Base-by-base conservation (phyloP, 768 basidiomycete genomes). In the Boletus rubescentipes region DNA sequence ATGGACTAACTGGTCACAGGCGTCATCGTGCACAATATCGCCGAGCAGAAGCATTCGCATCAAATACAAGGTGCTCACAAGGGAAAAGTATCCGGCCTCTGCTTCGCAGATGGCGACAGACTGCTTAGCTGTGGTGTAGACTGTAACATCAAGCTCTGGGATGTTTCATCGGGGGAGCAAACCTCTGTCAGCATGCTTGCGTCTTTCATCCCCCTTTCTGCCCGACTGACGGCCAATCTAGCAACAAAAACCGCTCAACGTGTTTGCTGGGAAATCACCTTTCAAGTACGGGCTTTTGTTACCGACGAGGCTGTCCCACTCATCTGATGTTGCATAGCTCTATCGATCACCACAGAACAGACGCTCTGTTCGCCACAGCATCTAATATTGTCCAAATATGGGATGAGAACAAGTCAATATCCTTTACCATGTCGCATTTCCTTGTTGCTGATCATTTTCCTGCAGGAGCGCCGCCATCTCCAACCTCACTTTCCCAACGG, bases 361-460 rank as follows among this genome's bases (percentile, higher is more conserved):
- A 95, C 53, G 77, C 87, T n/a, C 71, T 93, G 5, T 99, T 99
- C 62, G 96, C 94, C 1, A 95, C 96, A 0, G 94, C 93, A 2
- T 96, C 93, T 0, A 92, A 88, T 61, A 80, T 83, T 44, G 94
- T 99, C 8, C 96, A 98, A 69, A 80, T 99, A 60, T 99, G 97
- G 97, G 97, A 99, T 62, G 93, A 98, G 72, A 95, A 88, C 35
- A 93, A 93, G 91, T 93, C 34, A 15, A 2, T 60, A 10, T 32
- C 38, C 32, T 41, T 39, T 38, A 15, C 20, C 21, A 9, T 37
- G 11, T 16, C 15, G 15, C 18, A 14, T 37, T 21, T 49, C 1
- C 18, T n/a, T 36, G 30, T 20, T 38, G 29, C 35, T 69, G 5
- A 69, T 46, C 14, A 12, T 35, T 48, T 42, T 26, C 12, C 50